Base-by-base conservation (phyloP, 2,329 filamentous ascomycete genomes). In the Colletotrichum magnum region DNA sequence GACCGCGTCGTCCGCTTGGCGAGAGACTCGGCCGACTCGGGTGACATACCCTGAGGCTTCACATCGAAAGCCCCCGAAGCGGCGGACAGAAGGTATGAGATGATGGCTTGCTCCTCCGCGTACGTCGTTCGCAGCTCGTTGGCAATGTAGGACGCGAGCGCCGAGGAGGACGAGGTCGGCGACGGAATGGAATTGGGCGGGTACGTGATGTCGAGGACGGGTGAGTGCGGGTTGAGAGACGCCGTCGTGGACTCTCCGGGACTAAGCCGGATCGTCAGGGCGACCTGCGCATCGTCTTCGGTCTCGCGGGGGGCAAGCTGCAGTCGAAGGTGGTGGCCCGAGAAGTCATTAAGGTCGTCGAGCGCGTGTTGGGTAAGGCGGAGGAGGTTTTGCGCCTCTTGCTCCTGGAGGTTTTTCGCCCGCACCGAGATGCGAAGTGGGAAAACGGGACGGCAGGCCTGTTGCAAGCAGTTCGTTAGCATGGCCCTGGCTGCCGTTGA, bases 401-500 rank as follows among this genome's bases (percentile, higher is more conserved):
- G 82, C 1, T 88, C 84, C 58, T 89, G 87, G 36, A 97, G 81
- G 13, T 85, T 83, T 43, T 90, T 87, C 32, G 93, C 90, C 74
- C 94, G 89, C 72, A 98, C 86, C 32, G 91, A 89, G 73, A 98
- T 93, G 71, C 92, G 90, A 21, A 98, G 86, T 7, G 96, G 95
- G 73, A 98, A 97, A 18, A 95, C 93, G 36, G 94, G 93, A 74
- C 91, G 91, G 80, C 95, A 98, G 67, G 92, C 90, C 94, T 98
- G 73, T 28, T 18, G 10, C 28, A 36, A 50, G 6, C 5, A 28
- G 9, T 18, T 50, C 21, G 53, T 67, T 32, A 66, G 58, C 43
- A n/a, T 28, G 15, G 36, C 2, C 60, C n/a, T 39, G 15, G 43
- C 21, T 9, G 18, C 13, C n/a, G 50, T 36, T 13, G n/a, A 50